These are phyloP conservation scores for Naegleria gruberi DNA, from an alignment of 208 protist genomes.

Conservation along the genomic window DNA sequence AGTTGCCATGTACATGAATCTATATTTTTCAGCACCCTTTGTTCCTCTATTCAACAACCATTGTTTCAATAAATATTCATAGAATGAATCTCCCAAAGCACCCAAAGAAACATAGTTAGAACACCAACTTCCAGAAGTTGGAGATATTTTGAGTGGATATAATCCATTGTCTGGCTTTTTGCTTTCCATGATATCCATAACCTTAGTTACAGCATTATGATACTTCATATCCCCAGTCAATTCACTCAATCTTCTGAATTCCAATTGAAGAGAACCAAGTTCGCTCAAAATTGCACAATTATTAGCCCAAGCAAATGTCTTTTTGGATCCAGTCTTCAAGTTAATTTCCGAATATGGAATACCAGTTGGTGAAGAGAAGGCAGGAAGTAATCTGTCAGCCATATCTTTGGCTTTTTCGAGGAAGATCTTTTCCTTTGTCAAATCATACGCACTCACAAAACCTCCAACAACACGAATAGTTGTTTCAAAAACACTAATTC, in stretches of 20 bases:
- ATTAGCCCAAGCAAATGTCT: not conserved
- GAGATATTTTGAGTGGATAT: constrained; percentile 28
- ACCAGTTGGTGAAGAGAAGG: not conserved
- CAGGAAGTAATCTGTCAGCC: constrained; percentile 40
- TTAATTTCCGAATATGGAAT: not conserved
- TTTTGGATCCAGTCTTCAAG: not conserved
- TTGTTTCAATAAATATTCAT: constrained; percentile 57
- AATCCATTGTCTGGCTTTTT: constrained; percentile 26
- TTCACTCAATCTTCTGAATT: constrained; percentile 54
- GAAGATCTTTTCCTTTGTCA: constrained; percentile 44
- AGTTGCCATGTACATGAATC: constrained; percentile 18
- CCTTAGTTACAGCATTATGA: constrained; percentile 8
- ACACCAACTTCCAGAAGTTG: not conserved
- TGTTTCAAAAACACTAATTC: constrained; percentile 64
- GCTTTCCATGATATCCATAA: constrained; percentile 22
- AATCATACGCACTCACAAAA: constrained; percentile 59
- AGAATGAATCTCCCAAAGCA: constrained; percentile 52
- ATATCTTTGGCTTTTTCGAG: constrained; percentile 45
- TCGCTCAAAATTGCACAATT: constrained; percentile 45
- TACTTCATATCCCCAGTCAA: constrained; percentile 40
- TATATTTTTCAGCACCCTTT: constrained; percentile 20
- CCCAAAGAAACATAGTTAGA: constrained; percentile 39
- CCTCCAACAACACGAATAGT: constrained; percentile 62
- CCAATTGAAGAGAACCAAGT: constrained; percentile 55
- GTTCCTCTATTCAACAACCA: constrained; percentile 33